phyloP scores from a whole-genome alignment of 2,329 filamentous ascomycete species.

The Elsinoe ampelina region DNA sequence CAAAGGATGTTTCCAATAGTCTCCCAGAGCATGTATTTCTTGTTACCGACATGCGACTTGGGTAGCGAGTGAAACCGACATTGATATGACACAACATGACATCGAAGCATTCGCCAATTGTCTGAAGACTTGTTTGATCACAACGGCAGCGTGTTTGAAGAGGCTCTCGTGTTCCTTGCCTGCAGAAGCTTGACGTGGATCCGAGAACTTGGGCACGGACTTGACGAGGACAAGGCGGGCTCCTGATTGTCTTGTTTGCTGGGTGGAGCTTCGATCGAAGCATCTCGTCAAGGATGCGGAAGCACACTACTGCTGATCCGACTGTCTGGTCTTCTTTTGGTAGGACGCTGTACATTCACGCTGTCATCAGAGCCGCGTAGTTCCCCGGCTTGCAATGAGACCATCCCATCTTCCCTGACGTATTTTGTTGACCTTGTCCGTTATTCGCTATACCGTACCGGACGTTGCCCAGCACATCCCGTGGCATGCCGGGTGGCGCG shows the following conservation, averaged over 20 bases:
- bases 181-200: conserved; percentile 3
- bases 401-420: background rate
- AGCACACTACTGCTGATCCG: background rate
- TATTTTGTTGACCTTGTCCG: background rate
- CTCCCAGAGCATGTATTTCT: background rate
- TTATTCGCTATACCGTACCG: background rate
- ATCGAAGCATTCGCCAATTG: background rate
- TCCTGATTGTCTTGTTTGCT: background rate
- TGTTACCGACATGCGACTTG: background rate
- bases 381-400: no score
- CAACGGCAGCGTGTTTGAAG: background rate
- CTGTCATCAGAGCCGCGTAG: background rate
- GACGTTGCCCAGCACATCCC: conserved; percentile 1
- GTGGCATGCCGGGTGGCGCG: conserved; percentile 5
- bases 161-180: background rate
- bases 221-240: background rate
- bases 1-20: background rate
- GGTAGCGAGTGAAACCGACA: background rate
- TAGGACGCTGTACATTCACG: background rate
- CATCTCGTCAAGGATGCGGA: background rate
- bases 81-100: background rate
- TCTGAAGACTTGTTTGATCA: background rate
- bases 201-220: background rate
- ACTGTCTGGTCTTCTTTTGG: background rate
- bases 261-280: conserved; percentile 1